Conservation (phyloP, 2,329 filamentous ascomycete species). For the Pseudogymnoascus sp. region DNA sequence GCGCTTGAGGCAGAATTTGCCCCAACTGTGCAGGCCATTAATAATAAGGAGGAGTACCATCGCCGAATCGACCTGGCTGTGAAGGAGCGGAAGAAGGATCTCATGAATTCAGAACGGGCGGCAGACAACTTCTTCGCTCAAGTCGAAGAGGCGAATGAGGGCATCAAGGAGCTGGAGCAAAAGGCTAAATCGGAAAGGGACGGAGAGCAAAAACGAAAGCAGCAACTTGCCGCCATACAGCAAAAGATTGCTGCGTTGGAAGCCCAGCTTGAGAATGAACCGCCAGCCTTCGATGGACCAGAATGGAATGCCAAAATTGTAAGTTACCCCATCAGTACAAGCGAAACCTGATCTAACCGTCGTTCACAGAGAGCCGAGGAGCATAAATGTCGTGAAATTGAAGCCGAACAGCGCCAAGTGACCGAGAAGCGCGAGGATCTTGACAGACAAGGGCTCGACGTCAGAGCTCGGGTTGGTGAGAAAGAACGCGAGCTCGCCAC, state of each 20-base stretch:
- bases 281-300: constrained; percentile 58
- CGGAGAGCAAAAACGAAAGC: constrained; percentile 39
- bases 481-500: constrained; percentile 43
- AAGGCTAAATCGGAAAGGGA: constrained; percentile 44
- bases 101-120: constrained; percentile 46
- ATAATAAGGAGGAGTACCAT: constrained; percentile 61
- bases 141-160: constrained; percentile 36
- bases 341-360: not conserved
- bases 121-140: constrained; percentile 36
- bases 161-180: constrained; percentile 27
- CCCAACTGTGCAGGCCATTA: constrained; percentile 62
- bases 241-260: constrained; percentile 55
- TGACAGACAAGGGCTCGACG: constrained; percentile 33
- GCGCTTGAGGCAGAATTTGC: constrained; percentile 52
- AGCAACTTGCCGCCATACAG: constrained; percentile 42
- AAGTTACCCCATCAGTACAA: constrained; percentile 30
- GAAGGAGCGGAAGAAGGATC: constrained; percentile 42
- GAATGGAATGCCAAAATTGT: constrained; percentile 68
- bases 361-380: constrained; percentile 50
- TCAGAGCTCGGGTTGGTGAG: constrained; percentile 33
- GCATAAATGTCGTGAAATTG: constrained; percentile 44
- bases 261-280: constrained; percentile 51
- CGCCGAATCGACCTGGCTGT: constrained; percentile 48
- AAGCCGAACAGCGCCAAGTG: constrained; percentile 29
- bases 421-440: constrained; percentile 31